Evolutionary conservation across 2,329 filamentous ascomycete genomes (phyloP).

Genomic region (Cladorrhinum sp.): DNA sequence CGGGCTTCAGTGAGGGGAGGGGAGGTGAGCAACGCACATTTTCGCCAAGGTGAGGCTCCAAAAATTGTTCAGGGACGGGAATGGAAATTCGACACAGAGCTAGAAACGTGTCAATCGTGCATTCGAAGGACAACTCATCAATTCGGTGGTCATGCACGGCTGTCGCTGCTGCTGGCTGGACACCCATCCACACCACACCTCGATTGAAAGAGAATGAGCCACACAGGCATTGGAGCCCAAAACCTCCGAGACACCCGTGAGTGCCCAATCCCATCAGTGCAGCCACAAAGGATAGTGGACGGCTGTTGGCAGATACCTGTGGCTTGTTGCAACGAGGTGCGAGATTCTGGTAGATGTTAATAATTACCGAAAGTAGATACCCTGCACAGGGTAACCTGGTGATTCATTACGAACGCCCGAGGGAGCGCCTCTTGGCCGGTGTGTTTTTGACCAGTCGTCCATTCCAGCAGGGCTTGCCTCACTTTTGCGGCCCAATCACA

Average conservation of each 20-base stretch:
- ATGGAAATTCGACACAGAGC: background rate
- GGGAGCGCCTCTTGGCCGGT: slow-evolving; percentile 14
- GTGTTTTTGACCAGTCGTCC: slow-evolving; percentile 22
- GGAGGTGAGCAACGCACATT: background rate
- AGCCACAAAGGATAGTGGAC: background rate
- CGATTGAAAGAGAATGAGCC: slow-evolving; percentile 1
- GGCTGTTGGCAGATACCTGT: background rate
- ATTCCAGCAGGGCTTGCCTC: slow-evolving; percentile 20
- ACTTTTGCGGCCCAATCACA: slow-evolving; percentile 26
- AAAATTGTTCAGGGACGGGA: background rate
- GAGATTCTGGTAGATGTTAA: background rate
- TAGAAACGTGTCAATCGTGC: slow-evolving; percentile 16
- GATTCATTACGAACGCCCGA: slow-evolving; percentile 12
- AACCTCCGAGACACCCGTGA: slow-evolving; percentile 12
- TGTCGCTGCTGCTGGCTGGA: too few species aligned
- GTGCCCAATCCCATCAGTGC: slow-evolving; percentile 12
- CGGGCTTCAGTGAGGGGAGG: too few species aligned
- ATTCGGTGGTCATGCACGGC: slow-evolving; percentile 14
- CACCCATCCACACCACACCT: background rate
- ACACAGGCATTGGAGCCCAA: slow-evolving; percentile 18
- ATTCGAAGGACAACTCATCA: slow-evolving; percentile 20
- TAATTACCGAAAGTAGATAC: too few species aligned
- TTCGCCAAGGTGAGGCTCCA: slow-evolving; percentile 12
- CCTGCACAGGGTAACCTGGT: background rate
- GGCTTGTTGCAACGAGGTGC: background rate